Evolutionary conservation across 495 filamentous ascomycete species (phyloP).

Genomic region (Penicillium taxi): DNA sequence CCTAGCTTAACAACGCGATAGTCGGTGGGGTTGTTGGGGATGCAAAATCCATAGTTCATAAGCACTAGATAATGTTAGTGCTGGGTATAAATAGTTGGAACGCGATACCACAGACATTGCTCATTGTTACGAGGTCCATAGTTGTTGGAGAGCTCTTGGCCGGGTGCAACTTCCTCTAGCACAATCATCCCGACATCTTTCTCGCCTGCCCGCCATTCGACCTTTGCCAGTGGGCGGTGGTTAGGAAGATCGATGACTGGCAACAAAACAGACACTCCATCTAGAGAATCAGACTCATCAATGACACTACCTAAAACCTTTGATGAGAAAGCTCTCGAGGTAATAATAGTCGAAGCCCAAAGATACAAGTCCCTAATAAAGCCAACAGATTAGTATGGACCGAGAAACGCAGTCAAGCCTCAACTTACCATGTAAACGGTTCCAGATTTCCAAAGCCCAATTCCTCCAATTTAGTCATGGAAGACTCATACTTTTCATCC

Average conservation of each 20-base stretch:
- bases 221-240: slow-evolving; percentile 48
- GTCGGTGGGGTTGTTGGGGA: slow-evolving; percentile 49
- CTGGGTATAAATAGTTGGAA: not conserved
- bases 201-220: slow-evolving; percentile 51
- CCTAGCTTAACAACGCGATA: slow-evolving; percentile 42
- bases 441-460: slow-evolving; percentile 24
- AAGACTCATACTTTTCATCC: slow-evolving; percentile 43
- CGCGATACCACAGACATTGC: slow-evolving; percentile 49
- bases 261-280: slow-evolving; percentile 46
- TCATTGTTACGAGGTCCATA: slow-evolving; percentile 62
- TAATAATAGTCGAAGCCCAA: slow-evolving; percentile 58
- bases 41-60: slow-evolving; percentile 61
- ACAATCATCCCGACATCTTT: slow-evolving; percentile 42
- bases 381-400: slow-evolving; percentile 8
- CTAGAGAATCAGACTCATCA: slow-evolving; percentile 24
- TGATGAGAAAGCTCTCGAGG: slow-evolving; percentile 47
- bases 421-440: slow-evolving; percentile 39
- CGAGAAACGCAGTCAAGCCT: not conserved
- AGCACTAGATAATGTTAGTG: slow-evolving; percentile 36
- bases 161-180: slow-evolving; percentile 37
- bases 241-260: slow-evolving; percentile 57
- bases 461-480: slow-evolving; percentile 28
- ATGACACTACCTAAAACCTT: slow-evolving; percentile 38
- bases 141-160: slow-evolving; percentile 57
- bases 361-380: slow-evolving; percentile 50